These are phyloP conservation scores for Cordyceps tenuipes DNA, from an alignment of 2,329 filamentous ascomycete species.

Conservation along the genomic window DNA sequence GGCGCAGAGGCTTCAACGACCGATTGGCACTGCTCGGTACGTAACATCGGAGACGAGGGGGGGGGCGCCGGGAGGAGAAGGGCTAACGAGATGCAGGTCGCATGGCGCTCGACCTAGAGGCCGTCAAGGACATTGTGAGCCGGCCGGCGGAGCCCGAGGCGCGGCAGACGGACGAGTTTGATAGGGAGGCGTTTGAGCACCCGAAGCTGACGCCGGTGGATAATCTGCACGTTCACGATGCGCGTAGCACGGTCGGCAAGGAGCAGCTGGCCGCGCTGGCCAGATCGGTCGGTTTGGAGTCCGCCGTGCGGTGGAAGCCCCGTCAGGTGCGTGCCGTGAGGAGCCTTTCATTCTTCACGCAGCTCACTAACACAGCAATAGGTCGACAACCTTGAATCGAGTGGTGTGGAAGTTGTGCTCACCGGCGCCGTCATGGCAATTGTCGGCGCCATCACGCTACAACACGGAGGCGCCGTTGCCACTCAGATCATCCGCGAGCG, in stretches of 20 bases:
- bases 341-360: neutral
- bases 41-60: constrained; percentile 12
- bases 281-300: constrained; percentile 58
- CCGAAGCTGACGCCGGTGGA: constrained; percentile 63
- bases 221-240: constrained; percentile 56
- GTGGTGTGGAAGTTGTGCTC: constrained; percentile 67
- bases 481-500: constrained; percentile 67
- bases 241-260: constrained; percentile 54
- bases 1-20: constrained; percentile 88
- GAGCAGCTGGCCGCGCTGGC: constrained; percentile 61
- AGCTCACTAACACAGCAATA: constrained; percentile 17
- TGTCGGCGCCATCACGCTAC: constrained; percentile 80
- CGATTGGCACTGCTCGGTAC: constrained; percentile 80
- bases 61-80: too few species aligned
- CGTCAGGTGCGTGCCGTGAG: constrained; percentile 52
- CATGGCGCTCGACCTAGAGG: constrained; percentile 30
- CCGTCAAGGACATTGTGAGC: constrained; percentile 30
- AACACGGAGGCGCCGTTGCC: constrained; percentile 73
- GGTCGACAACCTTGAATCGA: constrained; percentile 59
- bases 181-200: constrained; percentile 60
- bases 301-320: constrained; percentile 83
- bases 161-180: constrained; percentile 36
- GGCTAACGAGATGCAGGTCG: constrained; percentile 15
- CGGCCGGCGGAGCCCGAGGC: constrained; percentile 21
- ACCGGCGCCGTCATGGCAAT: constrained; percentile 76